These are phyloP conservation scores for Vanderwaltozyma verrucispora DNA, from an alignment of 805 yeast species.

Conservation along the genomic window DNA sequence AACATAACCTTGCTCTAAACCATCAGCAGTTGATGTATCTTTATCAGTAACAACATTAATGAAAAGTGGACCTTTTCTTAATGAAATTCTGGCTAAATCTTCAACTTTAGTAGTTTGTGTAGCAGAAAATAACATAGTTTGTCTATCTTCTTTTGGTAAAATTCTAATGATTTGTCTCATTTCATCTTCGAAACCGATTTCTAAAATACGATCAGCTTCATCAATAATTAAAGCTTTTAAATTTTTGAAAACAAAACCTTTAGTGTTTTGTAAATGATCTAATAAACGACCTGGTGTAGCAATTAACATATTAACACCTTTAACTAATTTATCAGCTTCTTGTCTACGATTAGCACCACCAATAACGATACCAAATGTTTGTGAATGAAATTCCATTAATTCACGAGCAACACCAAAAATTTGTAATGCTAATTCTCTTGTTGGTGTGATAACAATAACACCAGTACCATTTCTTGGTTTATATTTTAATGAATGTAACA, in stretches of 20 bases:
- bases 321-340: conserved; percentile 87
- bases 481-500: conserved; percentile 79
- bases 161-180: conserved; percentile 95
- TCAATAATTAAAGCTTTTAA: conserved; percentile 89
- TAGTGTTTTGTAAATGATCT: conserved; percentile 94
- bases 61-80: conserved; percentile 86
- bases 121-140: conserved; percentile 96
- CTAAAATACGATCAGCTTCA: conserved; percentile 96
- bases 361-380: conserved; percentile 92
- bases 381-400: conserved; percentile 79
- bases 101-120: conserved; percentile 98
- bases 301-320: conserved; percentile 87
- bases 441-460: conserved; percentile 90
- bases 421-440: conserved; percentile 95
- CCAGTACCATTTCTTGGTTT: conserved; percentile 99
- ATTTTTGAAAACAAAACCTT: conserved; percentile 89
- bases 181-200: conserved; percentile 97
- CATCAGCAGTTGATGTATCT: conserved; percentile 86
- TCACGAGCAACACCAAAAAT: conserved; percentile 97
- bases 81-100: conserved; percentile 92
- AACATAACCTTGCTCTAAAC: conserved; percentile 96
- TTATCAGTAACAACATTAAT: conserved; percentile 85
- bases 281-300: conserved; percentile 97
- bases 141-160: conserved; percentile 86
- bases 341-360: conserved; percentile 98